These are phyloP conservation scores for Candida freyschussii DNA, from an alignment of 1,139 yeast species.

Conservation along the genomic window DNA sequence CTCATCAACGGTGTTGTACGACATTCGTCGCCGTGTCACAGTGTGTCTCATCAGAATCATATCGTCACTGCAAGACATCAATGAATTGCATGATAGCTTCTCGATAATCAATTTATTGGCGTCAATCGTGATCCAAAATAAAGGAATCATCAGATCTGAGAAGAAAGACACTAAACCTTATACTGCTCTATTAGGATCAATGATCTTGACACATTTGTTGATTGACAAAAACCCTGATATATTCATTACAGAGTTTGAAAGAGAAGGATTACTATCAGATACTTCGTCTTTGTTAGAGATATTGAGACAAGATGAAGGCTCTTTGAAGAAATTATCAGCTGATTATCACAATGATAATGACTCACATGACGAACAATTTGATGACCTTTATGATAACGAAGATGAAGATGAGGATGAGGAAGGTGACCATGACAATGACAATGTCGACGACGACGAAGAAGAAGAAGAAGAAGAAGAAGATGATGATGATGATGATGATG, in stretches of 20 bases:
- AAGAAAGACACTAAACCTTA: slow-evolving; percentile 29
- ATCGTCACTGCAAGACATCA: slow-evolving; percentile 21
- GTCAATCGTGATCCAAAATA: slow-evolving; percentile 65
- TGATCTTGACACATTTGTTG: slow-evolving; percentile 45
- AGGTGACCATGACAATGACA: slow-evolving; percentile 21
- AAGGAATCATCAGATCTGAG: slow-evolving; percentile 27
- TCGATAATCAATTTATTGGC: slow-evolving; percentile 50
- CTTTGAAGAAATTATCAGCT: slow-evolving; percentile 4
- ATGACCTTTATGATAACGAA: slow-evolving; percentile 27
- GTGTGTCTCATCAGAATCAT: slow-evolving; percentile 52
- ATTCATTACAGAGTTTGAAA: slow-evolving; percentile 49
- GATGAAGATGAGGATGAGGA: slow-evolving; percentile 25
- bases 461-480: slow-evolving; percentile 20
- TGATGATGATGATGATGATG: slow-evolving; percentile 21
- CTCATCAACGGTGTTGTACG: slow-evolving; percentile 69
- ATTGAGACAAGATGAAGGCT: slow-evolving; percentile 21
- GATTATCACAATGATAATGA: slow-evolving; percentile 19
- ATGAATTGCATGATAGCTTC: slow-evolving; percentile 21
- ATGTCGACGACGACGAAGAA: slow-evolving; percentile 16
- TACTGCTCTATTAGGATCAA: slow-evolving; percentile 47
- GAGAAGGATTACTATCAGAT: slow-evolving; percentile 71
- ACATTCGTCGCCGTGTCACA: slow-evolving; percentile 57
- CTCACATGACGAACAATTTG: slow-evolving; percentile 26
- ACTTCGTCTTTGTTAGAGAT: slow-evolving; percentile 29
- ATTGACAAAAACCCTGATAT: slow-evolving; percentile 40